A percentile compares a stretch with the other conserved stretches of the same genome.
phyloP scores from a whole-genome alignment of 2,329 filamentous ascomycete genomes.

The Alternaria arbusti region DNA sequence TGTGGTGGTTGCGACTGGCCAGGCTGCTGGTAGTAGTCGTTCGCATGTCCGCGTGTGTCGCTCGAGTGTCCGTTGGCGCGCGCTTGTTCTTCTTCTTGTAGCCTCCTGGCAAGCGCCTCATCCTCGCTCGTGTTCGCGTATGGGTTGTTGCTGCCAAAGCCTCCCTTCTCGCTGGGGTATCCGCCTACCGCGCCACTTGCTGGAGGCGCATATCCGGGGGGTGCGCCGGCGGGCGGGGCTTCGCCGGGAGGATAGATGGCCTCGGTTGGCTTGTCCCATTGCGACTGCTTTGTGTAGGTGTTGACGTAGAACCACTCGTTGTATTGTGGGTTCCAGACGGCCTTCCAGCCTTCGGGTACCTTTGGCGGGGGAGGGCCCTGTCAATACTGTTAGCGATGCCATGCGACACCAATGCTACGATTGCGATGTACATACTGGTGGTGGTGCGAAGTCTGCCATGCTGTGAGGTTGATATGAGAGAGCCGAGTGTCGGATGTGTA shows the following conservation, averaged over 20 bases:
- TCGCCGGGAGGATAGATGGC: conserved; percentile 64
- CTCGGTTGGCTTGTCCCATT: conserved; percentile 84
- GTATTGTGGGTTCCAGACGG: conserved; percentile 84
- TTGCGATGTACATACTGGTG: conserved; percentile 32
- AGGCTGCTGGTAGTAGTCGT: conserved; percentile 54
- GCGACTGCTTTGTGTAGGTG: conserved; percentile 82
- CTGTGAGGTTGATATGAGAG: not conserved
- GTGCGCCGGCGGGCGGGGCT: conserved; percentile 63
- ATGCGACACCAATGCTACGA: conserved; percentile 3
- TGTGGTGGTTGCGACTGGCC: conserved; percentile 14
- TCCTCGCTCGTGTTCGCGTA: conserved; percentile 70
- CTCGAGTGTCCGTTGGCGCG: conserved; percentile 51
- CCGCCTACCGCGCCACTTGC: conserved; percentile 43
- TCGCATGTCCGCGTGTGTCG: conserved; percentile 53
- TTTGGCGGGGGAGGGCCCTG: conserved; percentile 63
- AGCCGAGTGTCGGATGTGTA: not conserved
- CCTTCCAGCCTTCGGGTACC: conserved; percentile 82
- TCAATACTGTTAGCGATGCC: conserved; percentile 10
- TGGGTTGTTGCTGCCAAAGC: conserved; percentile 69
- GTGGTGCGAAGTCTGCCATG: conserved; percentile 47
- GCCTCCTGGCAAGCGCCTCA: conserved; percentile 73
- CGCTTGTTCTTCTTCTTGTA: conserved; percentile 85
- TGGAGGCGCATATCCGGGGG: conserved; percentile 69
- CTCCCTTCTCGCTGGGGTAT: conserved; percentile 52
- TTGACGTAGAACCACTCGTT: conserved; percentile 96